These are phyloP conservation scores for Globisporangium solare DNA, from an alignment of 352 stramenopile species.

Conservation along the genomic window DNA sequence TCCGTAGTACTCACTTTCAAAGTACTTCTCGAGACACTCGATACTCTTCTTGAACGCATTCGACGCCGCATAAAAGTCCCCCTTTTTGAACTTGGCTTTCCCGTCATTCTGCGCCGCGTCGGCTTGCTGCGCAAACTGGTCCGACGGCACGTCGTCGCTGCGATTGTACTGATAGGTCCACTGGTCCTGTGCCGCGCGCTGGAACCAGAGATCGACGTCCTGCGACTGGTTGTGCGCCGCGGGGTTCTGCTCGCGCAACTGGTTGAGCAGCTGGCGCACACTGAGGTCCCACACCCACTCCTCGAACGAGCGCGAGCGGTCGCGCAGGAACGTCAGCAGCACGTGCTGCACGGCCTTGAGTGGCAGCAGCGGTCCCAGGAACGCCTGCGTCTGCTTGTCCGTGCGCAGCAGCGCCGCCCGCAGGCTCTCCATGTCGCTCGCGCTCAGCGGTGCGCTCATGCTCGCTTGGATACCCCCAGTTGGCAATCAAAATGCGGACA, in stretches of 20 bases:
- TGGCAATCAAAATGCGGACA: constrained; percentile 9
- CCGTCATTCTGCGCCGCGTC: constrained; percentile 51
- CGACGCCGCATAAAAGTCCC: constrained; percentile 57
- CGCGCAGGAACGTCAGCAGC: constrained; percentile 61
- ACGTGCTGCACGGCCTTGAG: constrained; percentile 63
- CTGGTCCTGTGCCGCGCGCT: constrained; percentile 22
- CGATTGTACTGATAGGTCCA: constrained; percentile 3
- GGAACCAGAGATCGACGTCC: constrained; percentile 46
- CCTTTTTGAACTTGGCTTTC: constrained; percentile 58
- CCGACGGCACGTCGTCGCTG: constrained; percentile 15
- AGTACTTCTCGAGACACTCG: constrained; percentile 28
- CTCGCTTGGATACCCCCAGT: background rate
- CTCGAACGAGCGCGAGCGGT: constrained; percentile 52
- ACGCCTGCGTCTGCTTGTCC: constrained; percentile 47
- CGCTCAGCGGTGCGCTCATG: constrained; percentile 13
- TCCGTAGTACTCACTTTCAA: constrained; percentile 47
- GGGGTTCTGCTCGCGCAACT: constrained; percentile 35
- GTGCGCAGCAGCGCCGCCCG: constrained; percentile 29
- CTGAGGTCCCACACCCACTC: constrained; percentile 75
- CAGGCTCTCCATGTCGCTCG: constrained; percentile 33
- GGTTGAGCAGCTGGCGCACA: constrained; percentile 46
- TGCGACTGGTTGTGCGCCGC: constrained; percentile 19
- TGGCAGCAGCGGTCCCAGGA: constrained; percentile 54
- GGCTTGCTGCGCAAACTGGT: constrained; percentile 30
- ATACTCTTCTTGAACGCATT: constrained; percentile 66